Percentiles rank a stretch among this genome's conserved stretches.
Evolutionary conservation across 2,329 filamentous ascomycete genomes (phyloP).

Genomic region (Epichloe bromicola): DNA sequence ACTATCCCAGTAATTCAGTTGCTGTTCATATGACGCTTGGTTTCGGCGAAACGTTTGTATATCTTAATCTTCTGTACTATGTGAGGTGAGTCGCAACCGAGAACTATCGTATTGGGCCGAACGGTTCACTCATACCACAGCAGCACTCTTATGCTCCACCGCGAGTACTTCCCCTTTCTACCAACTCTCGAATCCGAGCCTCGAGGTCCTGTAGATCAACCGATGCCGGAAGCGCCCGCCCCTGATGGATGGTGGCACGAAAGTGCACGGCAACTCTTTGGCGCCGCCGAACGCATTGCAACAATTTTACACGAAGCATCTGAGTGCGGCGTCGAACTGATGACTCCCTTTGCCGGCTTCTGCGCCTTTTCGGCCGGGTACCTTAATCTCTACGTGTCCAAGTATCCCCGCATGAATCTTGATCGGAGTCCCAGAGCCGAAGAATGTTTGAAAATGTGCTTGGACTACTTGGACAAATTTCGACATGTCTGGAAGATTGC

Average conservation of each 20-base stretch:
- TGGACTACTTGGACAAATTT: constrained; percentile 16
- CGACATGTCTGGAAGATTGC: constrained; percentile 17
- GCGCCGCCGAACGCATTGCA: constrained; percentile 22
- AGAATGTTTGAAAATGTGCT: constrained; percentile 12
- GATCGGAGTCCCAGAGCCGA: constrained; percentile 15
- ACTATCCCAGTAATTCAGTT: constrained; percentile 24
- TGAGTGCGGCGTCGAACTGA: constrained; percentile 22
- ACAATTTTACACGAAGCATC: constrained; percentile 23
- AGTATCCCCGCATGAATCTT: constrained; percentile 29
- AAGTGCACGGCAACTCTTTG: constrained; percentile 23
- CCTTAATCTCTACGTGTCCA: constrained; percentile 26
- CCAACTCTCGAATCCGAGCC: constrained; percentile 23
- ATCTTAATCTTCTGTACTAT: constrained; percentile 31
- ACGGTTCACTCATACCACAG: not conserved
- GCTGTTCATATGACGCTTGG: constrained; percentile 26
- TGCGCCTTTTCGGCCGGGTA: constrained; percentile 31
- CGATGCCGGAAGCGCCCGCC: constrained; percentile 23
- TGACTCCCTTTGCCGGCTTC: constrained; percentile 31
- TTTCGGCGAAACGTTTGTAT: constrained; percentile 27
- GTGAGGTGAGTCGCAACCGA: constrained; percentile 19
- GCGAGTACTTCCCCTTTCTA: constrained; percentile 32
- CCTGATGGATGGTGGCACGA: constrained; percentile 28
- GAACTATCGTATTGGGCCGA: not conserved
- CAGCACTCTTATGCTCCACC: constrained; percentile 27
- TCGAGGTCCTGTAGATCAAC: constrained; percentile 26